These are phyloP conservation scores for Cucurbita argyrosperma DNA, from an alignment of 306 rosid genomes.

Conservation along the genomic window DNA sequence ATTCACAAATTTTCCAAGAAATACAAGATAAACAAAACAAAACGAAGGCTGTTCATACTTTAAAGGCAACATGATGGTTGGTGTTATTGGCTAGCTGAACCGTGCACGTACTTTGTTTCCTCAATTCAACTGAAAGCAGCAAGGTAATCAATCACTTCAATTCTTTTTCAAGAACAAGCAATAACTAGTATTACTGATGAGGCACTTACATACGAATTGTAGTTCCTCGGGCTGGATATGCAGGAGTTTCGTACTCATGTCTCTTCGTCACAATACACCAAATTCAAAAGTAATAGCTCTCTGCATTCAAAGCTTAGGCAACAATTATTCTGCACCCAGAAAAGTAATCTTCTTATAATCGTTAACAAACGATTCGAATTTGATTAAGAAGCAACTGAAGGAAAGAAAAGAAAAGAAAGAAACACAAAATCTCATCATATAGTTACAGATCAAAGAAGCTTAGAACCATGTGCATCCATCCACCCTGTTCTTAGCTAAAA, in stretches of 20 bases:
- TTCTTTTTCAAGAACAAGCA: neutral
- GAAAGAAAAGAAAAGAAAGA: slow-evolving; percentile 3
- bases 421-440: neutral
- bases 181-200: neutral
- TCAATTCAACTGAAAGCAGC: slow-evolving; percentile 48
- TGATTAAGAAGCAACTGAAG: slow-evolving; percentile 4
- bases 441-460: neutral
- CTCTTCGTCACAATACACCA: slow-evolving; percentile 7
- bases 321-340: slow-evolving; percentile 6
- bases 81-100: slow-evolving; percentile 53
- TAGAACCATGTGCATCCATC: neutral
- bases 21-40: neutral
- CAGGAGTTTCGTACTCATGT: slow-evolving; percentile 52
- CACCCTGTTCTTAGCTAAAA: neutral
- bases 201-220: slow-evolving; percentile 52
- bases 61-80: slow-evolving; percentile 50
- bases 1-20: neutral
- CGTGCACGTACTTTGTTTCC: slow-evolving; percentile 74
- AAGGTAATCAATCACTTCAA: neutral
- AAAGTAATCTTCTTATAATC: neutral
- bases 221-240: slow-evolving; percentile 74
- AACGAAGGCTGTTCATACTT: slow-evolving; percentile 33
- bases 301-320: slow-evolving; percentile 11
- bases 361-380: neutral
- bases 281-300: slow-evolving; percentile 8